These are phyloP conservation scores for Fusarium sp. DNA, from an alignment of 2,329 filamentous ascomycete genomes.

Conservation along the genomic window DNA sequence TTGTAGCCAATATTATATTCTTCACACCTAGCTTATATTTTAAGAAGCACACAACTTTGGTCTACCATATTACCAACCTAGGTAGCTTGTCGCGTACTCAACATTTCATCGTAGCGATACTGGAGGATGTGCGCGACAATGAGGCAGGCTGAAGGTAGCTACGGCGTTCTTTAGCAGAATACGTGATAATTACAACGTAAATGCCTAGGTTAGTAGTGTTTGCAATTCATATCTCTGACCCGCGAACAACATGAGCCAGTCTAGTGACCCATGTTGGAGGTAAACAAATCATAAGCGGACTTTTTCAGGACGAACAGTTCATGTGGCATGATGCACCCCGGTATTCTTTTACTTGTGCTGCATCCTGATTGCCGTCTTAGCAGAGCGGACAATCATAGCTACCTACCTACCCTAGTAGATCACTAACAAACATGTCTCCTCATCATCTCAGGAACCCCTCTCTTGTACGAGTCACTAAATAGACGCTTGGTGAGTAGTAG, in stretches of 20 bases:
- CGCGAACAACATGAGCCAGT: not conserved
- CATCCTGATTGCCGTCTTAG: constrained; percentile 1
- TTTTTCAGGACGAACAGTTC: not conserved
- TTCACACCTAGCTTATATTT: not conserved
- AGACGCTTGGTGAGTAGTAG: constrained; percentile 3
- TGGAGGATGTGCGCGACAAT: not conserved
- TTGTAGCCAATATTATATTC: not conserved
- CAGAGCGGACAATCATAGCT: not conserved
- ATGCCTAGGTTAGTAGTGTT: not conserved
- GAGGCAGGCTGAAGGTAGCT: not conserved
- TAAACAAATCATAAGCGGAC: not conserved
- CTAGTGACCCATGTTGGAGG: not conserved
- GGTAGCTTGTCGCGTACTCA: not conserved
- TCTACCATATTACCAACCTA: not conserved
- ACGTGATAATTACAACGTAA: not conserved
- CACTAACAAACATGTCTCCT: constrained; percentile 16
- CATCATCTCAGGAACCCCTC: constrained; percentile 4
- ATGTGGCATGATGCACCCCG: constrained; percentile 11
- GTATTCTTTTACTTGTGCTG: not conserved
- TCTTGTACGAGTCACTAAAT: constrained; percentile 4
- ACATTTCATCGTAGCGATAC: not conserved
- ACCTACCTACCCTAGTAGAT: not conserved
- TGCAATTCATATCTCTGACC: not conserved
- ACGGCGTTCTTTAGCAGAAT: not conserved
- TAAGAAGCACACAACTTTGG: not conserved